These are phyloP conservation scores for Sordariomycetes sp. DNA, from an alignment of 2,329 filamentous ascomycete species.

Conservation along the genomic window DNA sequence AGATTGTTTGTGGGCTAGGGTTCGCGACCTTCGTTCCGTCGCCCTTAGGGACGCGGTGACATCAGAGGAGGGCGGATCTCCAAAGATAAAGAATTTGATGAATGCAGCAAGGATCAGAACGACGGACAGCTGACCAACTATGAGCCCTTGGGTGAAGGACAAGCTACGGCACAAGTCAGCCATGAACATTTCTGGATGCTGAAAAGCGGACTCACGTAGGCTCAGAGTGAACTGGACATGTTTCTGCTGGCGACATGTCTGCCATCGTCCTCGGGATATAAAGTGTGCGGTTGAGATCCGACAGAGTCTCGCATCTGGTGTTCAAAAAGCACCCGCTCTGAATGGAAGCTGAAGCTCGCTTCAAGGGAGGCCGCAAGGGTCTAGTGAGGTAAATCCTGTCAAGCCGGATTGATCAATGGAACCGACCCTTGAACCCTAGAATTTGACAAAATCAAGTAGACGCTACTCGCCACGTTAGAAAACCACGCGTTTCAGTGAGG, in stretches of 20 bases:
- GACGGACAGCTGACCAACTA: constrained; percentile 88
- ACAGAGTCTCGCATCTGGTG: too few relatives aligned
- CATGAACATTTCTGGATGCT: neutral
- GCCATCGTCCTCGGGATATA: too few relatives aligned
- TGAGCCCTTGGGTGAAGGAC: constrained; percentile 88
- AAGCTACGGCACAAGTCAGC: constrained; percentile 39
- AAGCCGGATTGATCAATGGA: too few relatives aligned
- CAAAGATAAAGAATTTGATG: constrained; percentile 99
- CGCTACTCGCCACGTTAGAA: too few relatives aligned
- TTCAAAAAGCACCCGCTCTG: too few relatives aligned
- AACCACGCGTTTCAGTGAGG: too few relatives aligned
- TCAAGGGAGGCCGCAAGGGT: too few relatives aligned
- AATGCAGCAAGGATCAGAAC: constrained; percentile 87
- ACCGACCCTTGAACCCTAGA: too few relatives aligned
- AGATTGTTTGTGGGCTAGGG: constrained; percentile 67
- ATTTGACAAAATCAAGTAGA: too few relatives aligned
- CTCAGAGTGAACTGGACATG: constrained; percentile 31
- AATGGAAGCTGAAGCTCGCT: too few relatives aligned
- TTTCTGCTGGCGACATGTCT: constrained; percentile 26
- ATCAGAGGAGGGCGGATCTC: constrained; percentile 79
- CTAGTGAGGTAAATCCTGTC: too few relatives aligned
- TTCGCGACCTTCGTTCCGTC: constrained; percentile 63
- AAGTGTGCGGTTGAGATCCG: too few relatives aligned
- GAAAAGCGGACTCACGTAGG: constrained; percentile 29
- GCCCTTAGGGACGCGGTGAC: constrained; percentile 68